Evolutionary conservation across 306 rosid species (phyloP), one percentile per base, ranked within the genome.

Genomic region (Medicago ruthenica): DNA sequence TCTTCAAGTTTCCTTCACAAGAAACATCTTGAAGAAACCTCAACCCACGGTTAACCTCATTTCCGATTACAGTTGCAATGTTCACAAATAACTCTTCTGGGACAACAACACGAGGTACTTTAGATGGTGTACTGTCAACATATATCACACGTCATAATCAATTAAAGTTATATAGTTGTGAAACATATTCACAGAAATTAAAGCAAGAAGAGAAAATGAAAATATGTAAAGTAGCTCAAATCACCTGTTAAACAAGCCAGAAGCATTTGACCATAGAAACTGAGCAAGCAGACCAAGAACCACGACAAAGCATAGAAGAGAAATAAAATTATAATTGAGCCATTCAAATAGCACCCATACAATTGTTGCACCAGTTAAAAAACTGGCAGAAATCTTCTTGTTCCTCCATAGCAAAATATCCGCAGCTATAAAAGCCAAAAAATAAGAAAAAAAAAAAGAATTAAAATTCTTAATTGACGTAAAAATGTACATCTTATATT

Each of bases 281-380:
- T 94, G 98, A 47, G 44, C 90, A 62, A 94, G 85, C 92, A 94
- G 69, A 66, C 83, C 89, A 84, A 91, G 83, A 87, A 88, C 82
- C 88, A 88, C 47, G 44, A 62, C 82, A 63, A 91, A 82, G 83
- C 87, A 83, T 45, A 86, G 1, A 45, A 94, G 79, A 78, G 91
- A 86, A 55, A 94, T 83, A 73, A 89, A 83, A 81, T 94, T 81
- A 81, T 94, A 94, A 74, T 88, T 76, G 31, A 94, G 91, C 98
- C 98, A 93, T 82, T 91, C 98, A 74, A 93, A 89, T 76, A 93
- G 79, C 85, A 88, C 90, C 98, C 98, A 94, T n/a, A 79, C 58
- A 63, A 34, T 37, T 6, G 98, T 93, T 69, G 96, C 97, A 78
- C 81, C 81, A 27, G 86, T 71, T 79, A 91, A 82, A 74, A 89